A percentile compares a stretch with the other conserved stretches of the same genome.
Conservation (phyloP, 2,329 filamentous ascomycete species). For the Ascochyta viciae-villosae region DNA sequence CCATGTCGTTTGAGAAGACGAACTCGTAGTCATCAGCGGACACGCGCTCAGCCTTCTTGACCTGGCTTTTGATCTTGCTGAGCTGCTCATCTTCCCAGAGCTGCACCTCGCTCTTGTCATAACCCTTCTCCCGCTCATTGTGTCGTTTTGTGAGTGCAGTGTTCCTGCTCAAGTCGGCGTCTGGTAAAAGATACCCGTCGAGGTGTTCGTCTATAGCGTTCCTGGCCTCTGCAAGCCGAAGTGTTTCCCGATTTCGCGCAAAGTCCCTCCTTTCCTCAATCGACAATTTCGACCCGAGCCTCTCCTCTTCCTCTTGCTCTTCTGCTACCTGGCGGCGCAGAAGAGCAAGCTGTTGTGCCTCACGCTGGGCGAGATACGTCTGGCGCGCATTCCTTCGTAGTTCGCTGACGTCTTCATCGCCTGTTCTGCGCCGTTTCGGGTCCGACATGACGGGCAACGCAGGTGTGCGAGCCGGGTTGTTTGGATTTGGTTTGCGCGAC, state of each 20-base stretch:
- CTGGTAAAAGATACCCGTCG: conserved; percentile 91
- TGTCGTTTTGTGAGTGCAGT: conserved; percentile 87
- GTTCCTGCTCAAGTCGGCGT: conserved; percentile 86
- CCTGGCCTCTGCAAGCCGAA: conserved; percentile 83
- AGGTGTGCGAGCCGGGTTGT: neutral
- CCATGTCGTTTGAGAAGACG: conserved; percentile 88
- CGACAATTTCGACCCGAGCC: conserved; percentile 73
- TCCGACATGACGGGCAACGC: conserved; percentile 29
- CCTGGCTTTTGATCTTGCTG: conserved; percentile 72
- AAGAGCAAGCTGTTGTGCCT: conserved; percentile 83
- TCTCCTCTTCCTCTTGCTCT: conserved; percentile 78
- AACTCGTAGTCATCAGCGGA: conserved; percentile 89
- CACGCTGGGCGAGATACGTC: conserved; percentile 91
- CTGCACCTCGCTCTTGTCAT: conserved; percentile 90
- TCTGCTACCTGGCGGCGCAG: conserved; percentile 89
- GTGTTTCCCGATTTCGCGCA: conserved; percentile 78
- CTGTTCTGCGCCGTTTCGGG: conserved; percentile 38
- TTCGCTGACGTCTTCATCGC: conserved; percentile 65
- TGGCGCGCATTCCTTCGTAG: conserved; percentile 85
- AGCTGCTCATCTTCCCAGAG: conserved; percentile 95
- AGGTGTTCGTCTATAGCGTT: conserved; percentile 87
- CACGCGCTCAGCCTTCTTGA: conserved; percentile 71
- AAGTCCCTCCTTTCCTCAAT: conserved; percentile 86
- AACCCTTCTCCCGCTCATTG: conserved; percentile 86
- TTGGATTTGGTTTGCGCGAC: neutral